Evolutionary conservation across 768 basidiomycete genomes (phyloP), one percentile per base, ranked within the genome.

Genomic region (Rhodotorula paludigena): DNA sequence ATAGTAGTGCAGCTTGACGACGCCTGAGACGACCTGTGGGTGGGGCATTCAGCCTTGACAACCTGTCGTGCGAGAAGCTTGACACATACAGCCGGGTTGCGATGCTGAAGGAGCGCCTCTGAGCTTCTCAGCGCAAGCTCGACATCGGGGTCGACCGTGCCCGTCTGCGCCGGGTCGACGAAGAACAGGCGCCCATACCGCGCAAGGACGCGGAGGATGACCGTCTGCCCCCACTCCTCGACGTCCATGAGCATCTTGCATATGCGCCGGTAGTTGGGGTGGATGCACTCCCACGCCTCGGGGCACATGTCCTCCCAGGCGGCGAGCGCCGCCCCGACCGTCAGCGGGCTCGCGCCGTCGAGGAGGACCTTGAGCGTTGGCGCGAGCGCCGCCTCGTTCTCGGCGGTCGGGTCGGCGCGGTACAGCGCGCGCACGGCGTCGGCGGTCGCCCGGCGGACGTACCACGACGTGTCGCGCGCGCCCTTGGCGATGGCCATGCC

Each of bases 141-240:
- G 42, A 93, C 78, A 77, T 97, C 94, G 44, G 80, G 77, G 76
- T 97, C 94, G 9, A 79, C 30, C 42, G 35, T 36, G 14, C 60
- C 66, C 28, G 51, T 64, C 52, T 16, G 23, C 14, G 7, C 53
- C 23, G 76, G 76, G 45, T 72, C 71, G 20, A 41, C 28, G 54
- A 74, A 75, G 56, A 74, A 67, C 1, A 83, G 84, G 57, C 93
- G 81, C 5, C 85, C 89, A 76, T 99, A 99, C 65, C 89, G 81
- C 62, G 86, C 79, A 39, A 99, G 82, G 21, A 98, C 81, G 51
- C 87, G 83, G 67, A 94, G 81, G 28, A 92, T 78, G 53, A 87
- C 84, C 11, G 88, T 84, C 78, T 97, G 96, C 0, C 92, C 92
- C 96, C 96, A 99, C 77, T 96, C 94, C 74, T 99, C 96, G 8